Evolutionary conservation across 441 rosid genomes (phyloP).

Genomic region (Pelargonium cotyledonis): DNA sequence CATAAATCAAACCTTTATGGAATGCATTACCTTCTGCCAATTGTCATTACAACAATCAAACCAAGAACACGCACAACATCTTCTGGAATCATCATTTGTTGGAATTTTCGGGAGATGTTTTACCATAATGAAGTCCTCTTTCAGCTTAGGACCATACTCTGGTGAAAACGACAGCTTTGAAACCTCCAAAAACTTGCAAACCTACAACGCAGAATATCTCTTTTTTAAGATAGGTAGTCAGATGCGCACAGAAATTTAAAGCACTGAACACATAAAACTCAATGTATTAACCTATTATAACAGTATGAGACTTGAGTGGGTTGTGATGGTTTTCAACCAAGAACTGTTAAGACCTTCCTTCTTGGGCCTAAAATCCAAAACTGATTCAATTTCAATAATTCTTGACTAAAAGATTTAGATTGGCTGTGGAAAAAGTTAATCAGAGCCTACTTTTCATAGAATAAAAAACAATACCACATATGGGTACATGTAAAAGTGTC

Average conservation of each 20-base stretch:
- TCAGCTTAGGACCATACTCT: slow-evolving; percentile 96
- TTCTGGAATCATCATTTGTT: slow-evolving; percentile 51
- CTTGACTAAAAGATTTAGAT: not conserved
- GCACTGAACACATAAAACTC: not conserved
- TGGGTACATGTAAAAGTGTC: not conserved
- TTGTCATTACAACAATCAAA: slow-evolving; percentile 89
- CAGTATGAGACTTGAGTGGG: not conserved
- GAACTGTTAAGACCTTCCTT: not conserved
- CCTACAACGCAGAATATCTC: slow-evolving; percentile 42
- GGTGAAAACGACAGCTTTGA: slow-evolving; percentile 89
- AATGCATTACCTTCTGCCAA: slow-evolving; percentile 88
- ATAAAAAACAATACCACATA: too few species aligned
- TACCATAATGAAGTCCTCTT: slow-evolving; percentile 90
- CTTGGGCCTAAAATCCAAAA: not conserved
- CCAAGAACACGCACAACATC: slow-evolving; percentile 73
- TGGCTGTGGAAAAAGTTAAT: not conserved
- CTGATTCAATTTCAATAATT: not conserved
- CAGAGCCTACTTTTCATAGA: not conserved
- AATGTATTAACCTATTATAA: not conserved
- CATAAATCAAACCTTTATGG: slow-evolving; percentile 13
- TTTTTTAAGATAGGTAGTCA: slow-evolving; percentile 25
- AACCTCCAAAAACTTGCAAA: slow-evolving; percentile 98
- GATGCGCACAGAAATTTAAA: slow-evolving; percentile 10
- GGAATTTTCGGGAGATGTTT: slow-evolving; percentile 78
- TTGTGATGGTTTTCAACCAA: not conserved